Conservation (phyloP, 495 filamentous ascomycete species). For the Podospora sp. region DNA sequence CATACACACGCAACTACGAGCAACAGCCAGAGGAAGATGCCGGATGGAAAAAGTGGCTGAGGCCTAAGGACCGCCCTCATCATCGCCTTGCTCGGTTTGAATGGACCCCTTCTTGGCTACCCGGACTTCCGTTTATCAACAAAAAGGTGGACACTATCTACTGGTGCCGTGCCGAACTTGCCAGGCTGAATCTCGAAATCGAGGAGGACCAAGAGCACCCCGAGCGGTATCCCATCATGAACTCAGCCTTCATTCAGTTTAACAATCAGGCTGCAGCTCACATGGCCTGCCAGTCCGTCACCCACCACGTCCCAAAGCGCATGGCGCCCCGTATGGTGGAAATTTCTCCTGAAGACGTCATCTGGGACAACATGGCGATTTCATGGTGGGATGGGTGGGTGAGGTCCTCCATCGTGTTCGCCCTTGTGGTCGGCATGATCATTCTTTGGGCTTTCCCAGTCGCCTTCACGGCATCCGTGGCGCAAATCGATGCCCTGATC, state of each 20-base stretch:
- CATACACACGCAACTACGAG: constrained; percentile 65
- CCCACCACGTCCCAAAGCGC: constrained; percentile 87
- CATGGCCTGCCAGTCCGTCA: constrained; percentile 94
- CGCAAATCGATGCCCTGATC: constrained; percentile 72
- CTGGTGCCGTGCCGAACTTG: constrained; percentile 84
- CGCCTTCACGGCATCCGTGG: constrained; percentile 79
- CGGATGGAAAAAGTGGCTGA: constrained; percentile 84
- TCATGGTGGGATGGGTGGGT: constrained; percentile 92
- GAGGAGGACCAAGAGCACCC: constrained; percentile 85
- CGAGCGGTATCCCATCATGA: constrained; percentile 92
- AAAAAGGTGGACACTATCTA: constrained; percentile 96
- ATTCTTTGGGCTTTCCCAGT: constrained; percentile 92
- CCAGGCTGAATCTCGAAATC: constrained; percentile 88
- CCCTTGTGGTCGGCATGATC: constrained; percentile 72
- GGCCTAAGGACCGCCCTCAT: constrained; percentile 79
- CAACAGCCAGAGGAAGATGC: constrained; percentile 68
- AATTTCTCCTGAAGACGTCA: constrained; percentile 88
- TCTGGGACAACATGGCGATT: constrained; percentile 98
- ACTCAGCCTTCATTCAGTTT: constrained; percentile 97
- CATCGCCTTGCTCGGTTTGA: constrained; percentile 79
- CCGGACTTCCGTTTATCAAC: constrained; percentile 75
- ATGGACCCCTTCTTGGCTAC: constrained; percentile 72
- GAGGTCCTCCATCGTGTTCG: constrained; percentile 66
- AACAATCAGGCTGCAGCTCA: constrained; percentile 97
- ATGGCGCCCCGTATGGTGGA: constrained; percentile 94